Evolutionary conservation across 345 rosid species (phyloP).

Genomic region (Acer negundo): DNA sequence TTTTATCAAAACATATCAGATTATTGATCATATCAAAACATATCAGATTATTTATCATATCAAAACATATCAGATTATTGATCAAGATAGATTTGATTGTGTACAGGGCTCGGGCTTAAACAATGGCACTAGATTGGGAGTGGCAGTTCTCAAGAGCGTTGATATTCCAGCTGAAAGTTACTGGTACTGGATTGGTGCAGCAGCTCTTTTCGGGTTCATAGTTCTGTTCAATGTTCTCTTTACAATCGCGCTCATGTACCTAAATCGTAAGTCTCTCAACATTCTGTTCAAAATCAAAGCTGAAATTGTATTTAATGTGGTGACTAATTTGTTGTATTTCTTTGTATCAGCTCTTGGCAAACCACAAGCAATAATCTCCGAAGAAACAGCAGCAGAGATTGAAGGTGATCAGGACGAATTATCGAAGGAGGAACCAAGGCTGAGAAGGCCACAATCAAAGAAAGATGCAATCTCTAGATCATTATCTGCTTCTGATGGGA

Average conservation of each 20-base stretch:
- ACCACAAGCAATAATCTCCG: slow-evolving; percentile 58
- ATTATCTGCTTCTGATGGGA: slow-evolving; percentile 41
- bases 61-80: background rate
- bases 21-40: background rate
- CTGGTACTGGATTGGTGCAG: slow-evolving; percentile 90
- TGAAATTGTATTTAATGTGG: background rate
- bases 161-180: slow-evolving; percentile 49
- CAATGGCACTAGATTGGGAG: slow-evolving; percentile 49
- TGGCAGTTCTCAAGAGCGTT: slow-evolving; percentile 54
- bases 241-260: slow-evolving; percentile 65
- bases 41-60: background rate
- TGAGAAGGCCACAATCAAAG: slow-evolving; percentile 27
- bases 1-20: background rate
- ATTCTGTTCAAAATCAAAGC: background rate
- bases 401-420: slow-evolving; percentile 29
- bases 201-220: slow-evolving; percentile 58
- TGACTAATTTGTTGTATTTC: background rate
- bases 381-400: slow-evolving; percentile 49
- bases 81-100: background rate
- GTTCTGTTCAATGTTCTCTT: slow-evolving; percentile 77
- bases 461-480: slow-evolving; percentile 34
- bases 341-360: slow-evolving; percentile 60
- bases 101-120: slow-evolving; percentile 45
- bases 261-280: slow-evolving; percentile 54
- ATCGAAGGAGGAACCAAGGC: slow-evolving; percentile 31